A percentile compares a stretch with the other conserved stretches of the same genome.
Conservation (phyloP, 108 stramenopile species). For the Fragilaria radians region DNA sequence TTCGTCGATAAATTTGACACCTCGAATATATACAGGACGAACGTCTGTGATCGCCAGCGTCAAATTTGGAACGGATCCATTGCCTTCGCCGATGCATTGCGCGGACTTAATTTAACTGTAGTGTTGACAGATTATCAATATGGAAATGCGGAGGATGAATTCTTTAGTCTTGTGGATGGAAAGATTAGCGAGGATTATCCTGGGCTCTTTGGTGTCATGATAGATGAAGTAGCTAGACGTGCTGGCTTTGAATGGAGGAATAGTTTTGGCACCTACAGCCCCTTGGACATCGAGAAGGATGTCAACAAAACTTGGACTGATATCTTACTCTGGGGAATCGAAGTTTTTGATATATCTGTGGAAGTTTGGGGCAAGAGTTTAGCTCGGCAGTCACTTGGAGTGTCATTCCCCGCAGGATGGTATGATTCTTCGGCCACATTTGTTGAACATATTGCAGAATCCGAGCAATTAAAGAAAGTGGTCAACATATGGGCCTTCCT, state of each 20-base stretch:
- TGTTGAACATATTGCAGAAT: conserved; percentile 10
- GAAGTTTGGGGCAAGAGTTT: conserved; percentile 7
- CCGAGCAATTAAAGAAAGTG: too few species aligned
- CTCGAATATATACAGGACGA: too few species aligned
- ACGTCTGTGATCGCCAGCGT: too few species aligned
- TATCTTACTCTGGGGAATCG: too few species aligned
- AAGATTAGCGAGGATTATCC: conserved; percentile 12
- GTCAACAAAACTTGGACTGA: too few species aligned
- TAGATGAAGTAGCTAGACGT: conserved; percentile 35
- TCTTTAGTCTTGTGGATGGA: too few species aligned
- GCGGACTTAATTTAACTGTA: too few species aligned
- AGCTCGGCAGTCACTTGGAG: conserved; percentile 18
- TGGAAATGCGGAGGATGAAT: too few species aligned
- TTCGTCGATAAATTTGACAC: too few species aligned
- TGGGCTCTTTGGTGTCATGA: conserved; percentile 9
- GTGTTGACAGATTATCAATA: too few species aligned
- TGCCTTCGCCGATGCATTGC: too few species aligned
- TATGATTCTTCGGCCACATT: conserved; percentile 26
- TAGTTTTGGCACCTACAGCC: conserved; percentile 9
- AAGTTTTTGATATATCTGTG: conserved; percentile 25
- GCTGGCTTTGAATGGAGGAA: conserved; percentile 35
- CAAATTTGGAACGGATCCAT: too few species aligned
- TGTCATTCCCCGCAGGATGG: conserved; percentile 17
- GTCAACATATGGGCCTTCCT: conserved; percentile 8
- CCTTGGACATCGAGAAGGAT: background rate